Evolutionary conservation across 1,284 basidiomycete species (phyloP).

Genomic region (Tilletia horrida): DNA sequence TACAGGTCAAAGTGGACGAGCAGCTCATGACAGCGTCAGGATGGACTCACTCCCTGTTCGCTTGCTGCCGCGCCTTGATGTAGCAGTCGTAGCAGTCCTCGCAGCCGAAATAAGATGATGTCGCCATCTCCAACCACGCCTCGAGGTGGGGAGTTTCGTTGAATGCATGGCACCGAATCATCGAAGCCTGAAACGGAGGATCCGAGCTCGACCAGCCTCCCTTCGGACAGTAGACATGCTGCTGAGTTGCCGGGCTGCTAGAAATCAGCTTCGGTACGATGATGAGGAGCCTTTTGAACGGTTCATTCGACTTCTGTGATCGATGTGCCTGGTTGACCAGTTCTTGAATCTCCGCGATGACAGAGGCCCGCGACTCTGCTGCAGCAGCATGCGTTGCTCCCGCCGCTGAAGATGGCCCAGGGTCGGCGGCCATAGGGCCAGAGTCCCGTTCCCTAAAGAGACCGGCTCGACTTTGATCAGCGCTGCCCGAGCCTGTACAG

Average conservation of each 20-base stretch:
- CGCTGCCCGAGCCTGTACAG: too few species aligned
- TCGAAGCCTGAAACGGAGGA: slow-evolving; percentile 34
- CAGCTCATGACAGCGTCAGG: too few species aligned
- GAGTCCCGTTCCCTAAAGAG: too few species aligned
- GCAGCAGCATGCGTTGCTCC: too few species aligned
- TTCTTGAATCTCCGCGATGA: not conserved
- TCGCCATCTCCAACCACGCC: slow-evolving; percentile 31
- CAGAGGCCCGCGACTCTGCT: too few species aligned
- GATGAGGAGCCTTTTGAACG: not conserved
- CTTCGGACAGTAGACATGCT: slow-evolving; percentile 16
- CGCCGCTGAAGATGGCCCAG: too few species aligned
- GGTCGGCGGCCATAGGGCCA: too few species aligned
- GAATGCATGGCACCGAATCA: slow-evolving; percentile 42
- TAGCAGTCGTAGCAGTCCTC: slow-evolving; percentile 42
- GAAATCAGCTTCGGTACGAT: not conserved
- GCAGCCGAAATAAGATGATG: slow-evolving; percentile 32
- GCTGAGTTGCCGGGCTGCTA: not conserved
- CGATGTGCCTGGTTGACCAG: not conserved
- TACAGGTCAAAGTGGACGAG: too few species aligned
- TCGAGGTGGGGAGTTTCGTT: slow-evolving; percentile 30
- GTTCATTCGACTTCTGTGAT: not conserved
- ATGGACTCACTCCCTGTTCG: slow-evolving; percentile 23
- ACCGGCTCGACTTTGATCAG: too few species aligned
- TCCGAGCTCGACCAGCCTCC: not conserved
- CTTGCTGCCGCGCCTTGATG: slow-evolving; percentile 30